Evolutionary conservation across 306 rosid species (phyloP), one percentile per base, ranked within the genome.

Genomic region (Castanea mollissima): DNA sequence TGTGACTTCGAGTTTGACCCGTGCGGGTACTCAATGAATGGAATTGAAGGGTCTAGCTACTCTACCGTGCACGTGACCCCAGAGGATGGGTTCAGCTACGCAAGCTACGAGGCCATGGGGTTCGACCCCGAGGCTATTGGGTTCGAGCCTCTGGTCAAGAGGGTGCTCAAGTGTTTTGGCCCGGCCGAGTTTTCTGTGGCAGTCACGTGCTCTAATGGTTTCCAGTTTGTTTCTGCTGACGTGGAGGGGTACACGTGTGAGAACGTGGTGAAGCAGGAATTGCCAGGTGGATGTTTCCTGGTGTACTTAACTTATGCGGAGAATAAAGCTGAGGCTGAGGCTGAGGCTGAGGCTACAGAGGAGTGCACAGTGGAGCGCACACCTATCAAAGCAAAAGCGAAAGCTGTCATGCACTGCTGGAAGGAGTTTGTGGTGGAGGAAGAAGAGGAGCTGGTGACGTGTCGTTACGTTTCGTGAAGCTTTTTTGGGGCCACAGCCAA

Each of bases 41-140:
- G 90, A 2, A 81, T 88, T 2, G 86, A 90, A n/a, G 92, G 94
- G 19, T 69, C 77, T 59, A 76, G 88, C 6, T 85, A 77, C 21
- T 90, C 94, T 1, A 90, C 94, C 0, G 88, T 88, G 77, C 92
- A 90, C 86, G 92, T 90, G 80, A 88, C 92, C 27, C 94, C 94
- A 9, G 94, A 90, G 71, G 92, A 88, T 5, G 92, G 88, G 2
- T 90, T 83, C 76, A 88, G 92, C 32, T 88, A 86, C 57, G 92
- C 92, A 2, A 90, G 94, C 85, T 88, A 83, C 55, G 94, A 90
- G 68, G 87, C 73, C 4, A 77, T 74, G 73, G 91, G 90, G 4
- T 78, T 83, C 32, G 85, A 86, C 32, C 71, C 70, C 0, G 76
- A 44, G 32, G 51, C 60, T 0, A 44, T 74, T 6, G 58, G 46